A percentile compares a stretch with the other conserved stretches of the same genome.
phyloP scores from a whole-genome alignment of 768 basidiomycete genomes.

The Filobasidium floriforme region DNA sequence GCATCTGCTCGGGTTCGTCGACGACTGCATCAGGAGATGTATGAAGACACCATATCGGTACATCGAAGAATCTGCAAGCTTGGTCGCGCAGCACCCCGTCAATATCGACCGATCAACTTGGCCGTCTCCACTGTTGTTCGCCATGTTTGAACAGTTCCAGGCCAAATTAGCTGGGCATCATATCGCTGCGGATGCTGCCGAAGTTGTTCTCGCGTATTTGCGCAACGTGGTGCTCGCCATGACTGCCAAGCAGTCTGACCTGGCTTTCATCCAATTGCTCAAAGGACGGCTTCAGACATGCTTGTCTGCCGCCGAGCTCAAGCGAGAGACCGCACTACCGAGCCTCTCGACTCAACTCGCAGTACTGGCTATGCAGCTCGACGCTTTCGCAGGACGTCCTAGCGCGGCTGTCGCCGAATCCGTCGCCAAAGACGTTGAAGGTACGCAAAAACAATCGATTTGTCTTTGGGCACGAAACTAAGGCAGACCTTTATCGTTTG shows the following conservation, averaged over 20 bases:
- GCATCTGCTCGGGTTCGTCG: constrained; percentile 61
- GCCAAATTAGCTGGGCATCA: constrained; percentile 59
- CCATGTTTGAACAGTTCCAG: constrained; percentile 66
- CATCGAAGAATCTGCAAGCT: constrained; percentile 54
- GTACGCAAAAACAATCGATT: neutral
- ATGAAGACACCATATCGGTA: constrained; percentile 77
- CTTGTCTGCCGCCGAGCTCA: constrained; percentile 5
- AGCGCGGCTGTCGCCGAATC: neutral
- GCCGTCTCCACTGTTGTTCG: constrained; percentile 69
- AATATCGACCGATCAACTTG: constrained; percentile 28
- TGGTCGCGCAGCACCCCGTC: constrained; percentile 43
- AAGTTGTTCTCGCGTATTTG: constrained; percentile 59
- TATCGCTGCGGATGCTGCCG: constrained; percentile 56
- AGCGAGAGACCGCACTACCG: constrained; percentile 14
- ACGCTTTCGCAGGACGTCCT: constrained; percentile 4
- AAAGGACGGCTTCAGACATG: constrained; percentile 11
- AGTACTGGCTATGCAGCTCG: constrained; percentile 4
- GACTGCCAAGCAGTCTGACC: constrained; percentile 7
- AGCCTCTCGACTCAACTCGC: neutral
- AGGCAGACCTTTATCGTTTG: neutral
- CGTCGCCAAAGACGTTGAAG: constrained; percentile 10
- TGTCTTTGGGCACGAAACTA: constrained; percentile 15
- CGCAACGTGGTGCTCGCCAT: constrained; percentile 57
- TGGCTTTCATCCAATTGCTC: neutral
- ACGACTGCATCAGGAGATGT: constrained; percentile 76